Evolutionary conservation across 2,329 filamentous ascomycete species (phyloP).

Genomic region (Tolypocladium pustulatum): DNA sequence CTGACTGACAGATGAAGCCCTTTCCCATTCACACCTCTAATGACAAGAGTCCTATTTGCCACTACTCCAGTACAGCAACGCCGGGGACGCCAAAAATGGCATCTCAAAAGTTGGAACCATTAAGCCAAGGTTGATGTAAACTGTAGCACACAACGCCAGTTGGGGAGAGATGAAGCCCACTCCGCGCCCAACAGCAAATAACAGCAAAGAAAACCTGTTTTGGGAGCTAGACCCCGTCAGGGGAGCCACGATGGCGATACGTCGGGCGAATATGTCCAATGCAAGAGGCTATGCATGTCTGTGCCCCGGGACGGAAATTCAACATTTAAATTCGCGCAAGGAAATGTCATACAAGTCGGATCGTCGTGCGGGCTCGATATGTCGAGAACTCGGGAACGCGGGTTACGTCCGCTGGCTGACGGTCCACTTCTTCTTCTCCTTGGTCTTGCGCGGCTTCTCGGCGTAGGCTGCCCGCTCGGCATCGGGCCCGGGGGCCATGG

Average conservation of each 20-base stretch:
- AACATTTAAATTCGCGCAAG: neutral
- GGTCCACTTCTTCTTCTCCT: conserved; percentile 37
- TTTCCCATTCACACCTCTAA: neutral
- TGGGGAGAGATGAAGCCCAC: neutral
- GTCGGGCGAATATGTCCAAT: neutral
- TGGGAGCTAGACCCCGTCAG: neutral
- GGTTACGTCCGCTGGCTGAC: conserved; percentile 31
- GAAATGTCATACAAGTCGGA: neutral
- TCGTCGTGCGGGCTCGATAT: neutral
- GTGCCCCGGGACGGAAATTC: neutral
- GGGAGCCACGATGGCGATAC: neutral
- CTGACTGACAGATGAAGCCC: neutral
- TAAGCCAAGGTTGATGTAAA: neutral
- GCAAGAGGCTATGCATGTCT: neutral
- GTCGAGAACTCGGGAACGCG: neutral
- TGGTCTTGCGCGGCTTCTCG: conserved; percentile 12
- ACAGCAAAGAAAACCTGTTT: neutral
- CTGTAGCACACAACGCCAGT: neutral
- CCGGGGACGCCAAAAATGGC: neutral
- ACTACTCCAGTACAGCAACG: neutral
- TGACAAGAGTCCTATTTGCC: neutral
- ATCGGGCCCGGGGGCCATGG: conserved; percentile 5
- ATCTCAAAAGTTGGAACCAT: neutral
- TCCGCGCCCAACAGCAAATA: neutral
- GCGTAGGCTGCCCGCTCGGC: conserved; percentile 3